phyloP scores from a whole-genome alignment of 2,329 filamentous ascomycete genomes.

The Colletotrichum musicola region DNA sequence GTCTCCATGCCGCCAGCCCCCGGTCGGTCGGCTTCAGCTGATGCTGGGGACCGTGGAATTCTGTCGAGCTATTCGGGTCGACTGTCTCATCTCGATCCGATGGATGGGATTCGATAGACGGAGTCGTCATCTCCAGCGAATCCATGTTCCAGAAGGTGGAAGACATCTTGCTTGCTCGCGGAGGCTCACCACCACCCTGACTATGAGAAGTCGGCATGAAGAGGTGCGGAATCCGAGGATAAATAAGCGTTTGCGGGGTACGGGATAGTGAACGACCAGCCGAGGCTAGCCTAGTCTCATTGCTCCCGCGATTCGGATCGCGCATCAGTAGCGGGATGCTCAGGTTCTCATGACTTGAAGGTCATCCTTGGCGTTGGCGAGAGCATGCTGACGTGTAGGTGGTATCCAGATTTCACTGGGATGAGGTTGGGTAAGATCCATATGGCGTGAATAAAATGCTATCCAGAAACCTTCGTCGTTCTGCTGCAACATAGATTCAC shows the following conservation, averaged over 20 bases:
- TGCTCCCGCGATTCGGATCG: slow-evolving; percentile 4
- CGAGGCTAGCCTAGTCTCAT: slow-evolving; percentile 12
- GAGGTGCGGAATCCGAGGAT: background rate
- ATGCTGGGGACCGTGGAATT: slow-evolving; percentile 3
- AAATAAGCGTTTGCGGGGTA: background rate
- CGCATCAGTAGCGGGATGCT: background rate
- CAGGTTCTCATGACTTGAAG: slow-evolving; percentile 15
- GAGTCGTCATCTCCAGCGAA: background rate
- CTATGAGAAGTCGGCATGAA: background rate
- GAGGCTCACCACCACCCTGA: background rate
- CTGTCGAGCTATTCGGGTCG: background rate
- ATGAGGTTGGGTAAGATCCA: background rate
- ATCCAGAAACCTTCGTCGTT: background rate
- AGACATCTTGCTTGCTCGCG: background rate
- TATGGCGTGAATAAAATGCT: too few relatives aligned
- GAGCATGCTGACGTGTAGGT: background rate
- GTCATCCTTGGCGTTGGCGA: slow-evolving; percentile 2
- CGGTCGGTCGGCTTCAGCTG: slow-evolving; percentile 42
- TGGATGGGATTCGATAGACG: background rate
- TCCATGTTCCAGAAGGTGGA: slow-evolving; percentile 1
- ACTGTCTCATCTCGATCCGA: background rate
- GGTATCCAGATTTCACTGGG: background rate
- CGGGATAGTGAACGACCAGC: background rate
- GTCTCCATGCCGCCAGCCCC: slow-evolving; percentile 43
- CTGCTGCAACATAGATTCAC: background rate